Percentiles rank a stretch among this genome's conserved stretches.
Evolutionary conservation across 768 basidiomycete species (phyloP).

Genomic region (Boletus insuetus): DNA sequence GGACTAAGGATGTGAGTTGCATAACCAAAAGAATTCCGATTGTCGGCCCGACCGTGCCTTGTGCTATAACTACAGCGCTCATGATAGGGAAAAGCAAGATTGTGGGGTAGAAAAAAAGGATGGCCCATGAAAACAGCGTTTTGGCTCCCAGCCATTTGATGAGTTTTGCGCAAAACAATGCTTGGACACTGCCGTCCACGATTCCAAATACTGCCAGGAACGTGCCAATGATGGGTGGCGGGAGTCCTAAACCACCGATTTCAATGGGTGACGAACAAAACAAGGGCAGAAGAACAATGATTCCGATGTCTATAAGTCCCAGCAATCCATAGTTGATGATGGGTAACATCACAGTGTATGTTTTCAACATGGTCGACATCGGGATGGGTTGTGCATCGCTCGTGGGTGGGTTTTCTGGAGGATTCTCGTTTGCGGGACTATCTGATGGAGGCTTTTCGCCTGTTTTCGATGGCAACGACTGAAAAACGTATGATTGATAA

Average conservation of each 20-base stretch:
- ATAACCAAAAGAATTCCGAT: constrained; percentile 37
- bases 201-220: constrained; percentile 25
- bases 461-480: constrained; percentile 27
- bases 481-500: neutral
- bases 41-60: constrained; percentile 30
- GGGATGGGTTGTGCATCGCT: constrained; percentile 12
- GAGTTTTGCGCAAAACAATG: neutral
- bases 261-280: constrained; percentile 43
- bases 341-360: constrained; percentile 38
- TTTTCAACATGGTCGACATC: constrained; percentile 34
- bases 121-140: constrained; percentile 37
- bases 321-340: constrained; percentile 42
- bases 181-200: neutral
- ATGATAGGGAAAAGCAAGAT: constrained; percentile 45
- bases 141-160: constrained; percentile 23
- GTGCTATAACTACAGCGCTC: constrained; percentile 36
- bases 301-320: constrained; percentile 41
- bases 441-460: neutral
- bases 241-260: constrained; percentile 42
- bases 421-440: neutral
- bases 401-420: neutral
- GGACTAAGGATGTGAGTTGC: constrained; percentile 23
- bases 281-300: constrained; percentile 41
- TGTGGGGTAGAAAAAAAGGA: constrained; percentile 38
- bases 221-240: constrained; percentile 41